A percentile compares a stretch with the other conserved stretches of the same genome.
phyloP scores from a whole-genome alignment of 1,284 basidiomycete species.

The Macrocystidia cucumis region DNA sequence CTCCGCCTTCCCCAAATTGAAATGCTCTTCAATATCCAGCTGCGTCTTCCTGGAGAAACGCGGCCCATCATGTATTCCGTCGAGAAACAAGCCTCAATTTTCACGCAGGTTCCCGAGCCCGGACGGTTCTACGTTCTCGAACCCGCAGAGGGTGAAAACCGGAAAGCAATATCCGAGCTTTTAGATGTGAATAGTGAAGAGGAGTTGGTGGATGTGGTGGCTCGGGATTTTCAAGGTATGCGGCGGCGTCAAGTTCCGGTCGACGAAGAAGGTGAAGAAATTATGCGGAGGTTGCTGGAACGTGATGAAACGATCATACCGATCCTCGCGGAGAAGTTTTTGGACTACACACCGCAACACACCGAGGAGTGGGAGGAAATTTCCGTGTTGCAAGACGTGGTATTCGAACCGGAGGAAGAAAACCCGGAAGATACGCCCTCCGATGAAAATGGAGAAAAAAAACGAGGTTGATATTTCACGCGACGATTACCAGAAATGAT shows the following conservation, averaged over 20 bases:
- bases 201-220: constrained; percentile 13
- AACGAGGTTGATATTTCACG: no score
- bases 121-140: constrained; percentile 13
- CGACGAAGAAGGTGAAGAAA: constrained; percentile 17
- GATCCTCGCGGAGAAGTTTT: constrained; percentile 19
- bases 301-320: constrained; percentile 23
- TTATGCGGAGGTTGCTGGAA: constrained; percentile 18
- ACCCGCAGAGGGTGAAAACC: constrained; percentile 5
- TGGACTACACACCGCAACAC: constrained; percentile 19
- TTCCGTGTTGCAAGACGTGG: constrained; percentile 3
- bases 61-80: constrained; percentile 23
- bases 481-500: no score
- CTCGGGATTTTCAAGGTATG: constrained; percentile 9
- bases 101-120: constrained; percentile 13
- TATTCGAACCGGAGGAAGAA: constrained; percentile 7
- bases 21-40: constrained; percentile 25
- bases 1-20: constrained; percentile 29
- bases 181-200: constrained; percentile 11
- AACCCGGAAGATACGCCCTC: constrained; percentile 7
- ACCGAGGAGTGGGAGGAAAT: constrained; percentile 17
- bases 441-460: no score
- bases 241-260: constrained; percentile 11
- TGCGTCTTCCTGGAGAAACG: constrained; percentile 23
- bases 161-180: constrained; percentile 15
- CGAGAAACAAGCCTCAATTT: constrained; percentile 14